Evolutionary conservation across 768 basidiomycete species (phyloP).

Genomic region (Fibroporia radiculosa): DNA sequence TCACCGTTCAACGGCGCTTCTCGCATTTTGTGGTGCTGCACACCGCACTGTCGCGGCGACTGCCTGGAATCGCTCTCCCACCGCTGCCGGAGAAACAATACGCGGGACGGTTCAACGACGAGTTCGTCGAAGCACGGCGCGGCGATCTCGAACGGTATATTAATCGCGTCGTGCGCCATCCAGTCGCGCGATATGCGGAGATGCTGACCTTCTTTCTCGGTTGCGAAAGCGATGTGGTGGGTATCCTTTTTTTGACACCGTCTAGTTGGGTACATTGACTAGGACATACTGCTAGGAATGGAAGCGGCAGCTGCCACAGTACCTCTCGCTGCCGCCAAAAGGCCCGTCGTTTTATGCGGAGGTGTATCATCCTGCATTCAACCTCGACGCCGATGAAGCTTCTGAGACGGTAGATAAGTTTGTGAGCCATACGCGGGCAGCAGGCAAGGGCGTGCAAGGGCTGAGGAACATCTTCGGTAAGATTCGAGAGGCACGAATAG

Average conservation of each 20-base stretch:
- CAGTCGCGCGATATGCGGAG: constrained; percentile 71
- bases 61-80: constrained; percentile 73
- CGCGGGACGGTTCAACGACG: constrained; percentile 68
- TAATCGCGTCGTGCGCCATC: constrained; percentile 60
- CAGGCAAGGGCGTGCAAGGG: constrained; percentile 62
- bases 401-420: constrained; percentile 52
- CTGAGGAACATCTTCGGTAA: constrained; percentile 55
- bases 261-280: constrained; percentile 3
- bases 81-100: constrained; percentile 85
- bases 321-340: constrained; percentile 54
- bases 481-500: constrained; percentile 59
- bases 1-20: constrained; percentile 77
- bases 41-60: constrained; percentile 54
- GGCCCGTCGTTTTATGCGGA: constrained; percentile 72
- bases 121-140: constrained; percentile 76
- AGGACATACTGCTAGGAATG: constrained; percentile 48
- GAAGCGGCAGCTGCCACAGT: constrained; percentile 53
- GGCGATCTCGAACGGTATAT: constrained; percentile 80
- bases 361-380: constrained; percentile 81
- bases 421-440: constrained; percentile 53
- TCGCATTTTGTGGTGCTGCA: constrained; percentile 80
- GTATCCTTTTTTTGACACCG: constrained; percentile 24
- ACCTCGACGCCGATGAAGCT: constrained; percentile 70
- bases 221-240: constrained; percentile 66
- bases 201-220: constrained; percentile 73